These are phyloP conservation scores for Clonostachys rosea DNA, from an alignment of 2,329 filamentous ascomycete genomes.

Conservation along the genomic window DNA sequence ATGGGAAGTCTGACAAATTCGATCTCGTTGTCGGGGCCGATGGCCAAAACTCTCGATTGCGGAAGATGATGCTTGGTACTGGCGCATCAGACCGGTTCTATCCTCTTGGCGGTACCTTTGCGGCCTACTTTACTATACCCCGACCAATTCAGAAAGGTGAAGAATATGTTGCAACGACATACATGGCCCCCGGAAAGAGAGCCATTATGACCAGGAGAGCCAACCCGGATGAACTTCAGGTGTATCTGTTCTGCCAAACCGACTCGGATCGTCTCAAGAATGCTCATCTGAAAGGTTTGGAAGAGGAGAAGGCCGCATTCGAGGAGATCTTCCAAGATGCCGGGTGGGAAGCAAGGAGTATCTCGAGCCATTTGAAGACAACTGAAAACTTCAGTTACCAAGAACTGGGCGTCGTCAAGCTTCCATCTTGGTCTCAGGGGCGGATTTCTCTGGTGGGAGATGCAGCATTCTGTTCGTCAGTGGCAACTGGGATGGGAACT, in stretches of 20 bases:
- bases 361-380: constrained; percentile 16
- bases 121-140: constrained; percentile 22
- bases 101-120: constrained; percentile 19
- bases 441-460: constrained; percentile 42
- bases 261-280: constrained; percentile 7
- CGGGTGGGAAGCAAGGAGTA: constrained; percentile 31
- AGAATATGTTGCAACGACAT: constrained; percentile 18
- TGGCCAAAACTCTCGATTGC: constrained; percentile 25
- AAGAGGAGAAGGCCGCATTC: constrained; percentile 26
- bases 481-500: constrained; percentile 39
- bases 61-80: constrained; percentile 13
- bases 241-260: constrained; percentile 21
- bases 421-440: constrained; percentile 20
- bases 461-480: constrained; percentile 37
- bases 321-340: constrained; percentile 21
- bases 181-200: constrained; percentile 17
- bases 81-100: constrained; percentile 9
- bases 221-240: constrained; percentile 15
- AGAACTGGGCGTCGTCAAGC: constrained; percentile 31
- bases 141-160: constrained; percentile 11
- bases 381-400: constrained; percentile 36
- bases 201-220: constrained; percentile 24
- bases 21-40: constrained; percentile 52
- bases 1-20: constrained; percentile 32
- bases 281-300: neutral